Base-by-base conservation (phyloP, 257 asterid species). In the Salvia splendens region DNA sequence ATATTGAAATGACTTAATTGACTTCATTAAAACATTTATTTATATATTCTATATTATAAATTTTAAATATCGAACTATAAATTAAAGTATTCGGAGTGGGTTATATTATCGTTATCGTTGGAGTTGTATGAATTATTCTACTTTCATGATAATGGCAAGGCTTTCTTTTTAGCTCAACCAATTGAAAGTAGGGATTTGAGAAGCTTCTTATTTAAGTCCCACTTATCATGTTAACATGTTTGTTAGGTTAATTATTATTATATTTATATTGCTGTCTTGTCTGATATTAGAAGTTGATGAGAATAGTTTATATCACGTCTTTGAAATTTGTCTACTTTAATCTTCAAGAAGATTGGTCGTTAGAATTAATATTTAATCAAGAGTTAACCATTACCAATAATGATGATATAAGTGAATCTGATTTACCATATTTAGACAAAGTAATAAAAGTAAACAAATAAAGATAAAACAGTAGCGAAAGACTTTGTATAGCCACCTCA, bases 181-280 rank as follows among this genome's bases (percentile, higher is more conserved):
- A 64, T 59, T 48, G 57, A 68, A 57, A 69, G 45, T 56, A 55
- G 67, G 60, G 72, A 49, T 40, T n/a, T 48, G 63, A 55, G 50
- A 58, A 43, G 76, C 76, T 60, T 75, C 80, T 64, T 49, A 67
- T 32, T 64, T 20, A 75, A 75, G 80, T 53, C 66, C 73, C 80
- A 60, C 52, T 15, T 42, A 33, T 76, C 66, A 38, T 17, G 61
- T 64, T 15, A 56, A 70, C 59, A 70, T 69, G 71, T 55, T 64
- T 63, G 14, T 54, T 68, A 14, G 16, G 53, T 61, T 69, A 63
- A 69, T 33, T 53, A 75, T 69, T 61, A 64, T 69, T 49, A 59
- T 69, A 57, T 12, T 24, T 43, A 62, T 30, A 12, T 16, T 59
- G 54, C 55, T 75, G 58, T 47, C 72, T 75, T 69, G 68, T 64